These are phyloP conservation scores for Amanita muscaria DNA, from an alignment of 768 basidiomycete species.

Conservation along the genomic window DNA sequence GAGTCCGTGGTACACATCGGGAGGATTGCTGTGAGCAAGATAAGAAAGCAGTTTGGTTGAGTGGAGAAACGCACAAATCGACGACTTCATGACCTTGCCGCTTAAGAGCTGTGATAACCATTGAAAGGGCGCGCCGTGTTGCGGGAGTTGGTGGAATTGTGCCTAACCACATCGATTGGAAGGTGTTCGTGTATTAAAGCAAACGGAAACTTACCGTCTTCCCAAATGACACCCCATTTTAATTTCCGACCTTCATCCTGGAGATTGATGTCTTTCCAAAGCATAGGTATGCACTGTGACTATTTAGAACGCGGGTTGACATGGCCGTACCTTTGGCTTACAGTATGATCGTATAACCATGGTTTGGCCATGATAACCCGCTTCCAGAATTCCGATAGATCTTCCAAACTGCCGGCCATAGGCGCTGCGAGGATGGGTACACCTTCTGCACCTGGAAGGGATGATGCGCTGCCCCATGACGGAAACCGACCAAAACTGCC, in stretches of 20 bases:
- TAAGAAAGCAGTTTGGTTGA: background rate
- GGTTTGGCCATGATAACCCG: conserved; percentile 51
- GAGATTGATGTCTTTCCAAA: conserved; percentile 39
- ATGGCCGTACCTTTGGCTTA: conserved; percentile 22
- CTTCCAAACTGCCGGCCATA: conserved; percentile 52
- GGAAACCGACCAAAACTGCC: conserved; percentile 52
- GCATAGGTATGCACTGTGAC: conserved; percentile 39
- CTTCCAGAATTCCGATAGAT: conserved; percentile 60
- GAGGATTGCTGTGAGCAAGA: conserved; percentile 25
- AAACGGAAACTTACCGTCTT: conserved; percentile 54
- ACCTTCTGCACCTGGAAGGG: conserved; percentile 49
- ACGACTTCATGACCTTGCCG: conserved; percentile 58
- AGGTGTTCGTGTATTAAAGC: too few species aligned
- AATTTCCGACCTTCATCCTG: conserved; percentile 41
- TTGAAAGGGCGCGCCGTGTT: conserved; percentile 46
- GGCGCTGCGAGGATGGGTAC: conserved; percentile 47
- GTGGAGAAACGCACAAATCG: conserved; percentile 37
- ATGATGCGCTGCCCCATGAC: conserved; percentile 35
- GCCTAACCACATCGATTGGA: conserved; percentile 32
- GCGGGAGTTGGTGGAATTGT: conserved; percentile 55
- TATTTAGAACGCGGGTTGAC: background rate
- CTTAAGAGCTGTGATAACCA: conserved; percentile 42
- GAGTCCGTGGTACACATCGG: conserved; percentile 41
- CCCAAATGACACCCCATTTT: conserved; percentile 56
- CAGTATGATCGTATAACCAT: conserved; percentile 60